Conservation (phyloP, 139 green algal species). For the Zygnema circumcarinatum region DNA sequence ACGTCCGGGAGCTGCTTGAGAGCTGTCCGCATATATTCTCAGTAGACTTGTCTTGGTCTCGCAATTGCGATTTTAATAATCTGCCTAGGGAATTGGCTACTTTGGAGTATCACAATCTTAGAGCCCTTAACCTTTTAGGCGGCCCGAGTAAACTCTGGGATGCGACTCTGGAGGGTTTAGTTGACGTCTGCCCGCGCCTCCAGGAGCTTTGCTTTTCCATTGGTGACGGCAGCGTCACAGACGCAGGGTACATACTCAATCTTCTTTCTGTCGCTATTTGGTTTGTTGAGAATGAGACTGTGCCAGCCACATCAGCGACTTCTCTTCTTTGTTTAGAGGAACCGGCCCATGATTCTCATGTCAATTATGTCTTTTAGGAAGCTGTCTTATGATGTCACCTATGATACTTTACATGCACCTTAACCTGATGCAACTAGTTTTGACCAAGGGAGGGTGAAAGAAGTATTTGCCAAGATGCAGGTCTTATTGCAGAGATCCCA, state of each 20-base stretch:
- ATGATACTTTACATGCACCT: too few species aligned
- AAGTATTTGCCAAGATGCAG: too few species aligned
- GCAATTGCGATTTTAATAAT: slow-evolving; percentile 37
- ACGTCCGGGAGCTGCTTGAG: slow-evolving; percentile 20
- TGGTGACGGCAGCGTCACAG: slow-evolving; percentile 21
- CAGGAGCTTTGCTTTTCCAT: slow-evolving; percentile 37
- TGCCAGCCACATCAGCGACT: too few species aligned
- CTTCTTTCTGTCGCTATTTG: neutral
- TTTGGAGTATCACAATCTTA: neutral
- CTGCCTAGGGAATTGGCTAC: slow-evolving; percentile 16
- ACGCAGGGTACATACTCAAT: neutral
- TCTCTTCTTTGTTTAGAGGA: too few species aligned
- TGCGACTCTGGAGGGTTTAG: slow-evolving; percentile 19
- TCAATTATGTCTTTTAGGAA: too few species aligned
- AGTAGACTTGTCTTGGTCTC: slow-evolving; percentile 22
- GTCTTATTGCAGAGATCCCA: too few species aligned
- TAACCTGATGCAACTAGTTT: too few species aligned
- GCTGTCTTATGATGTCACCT: too few species aligned
- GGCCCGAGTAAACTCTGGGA: slow-evolving; percentile 19
- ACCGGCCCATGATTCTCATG: too few species aligned
- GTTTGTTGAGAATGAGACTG: too few species aligned
- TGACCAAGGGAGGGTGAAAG: too few species aligned
- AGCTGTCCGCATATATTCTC: slow-evolving; percentile 22
- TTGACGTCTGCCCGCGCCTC: slow-evolving; percentile 6
- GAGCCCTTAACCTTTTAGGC: slow-evolving; percentile 40